phyloP scores from a whole-genome alignment of 257 asterid genomes.

The Solanum bulbocastanum region DNA sequence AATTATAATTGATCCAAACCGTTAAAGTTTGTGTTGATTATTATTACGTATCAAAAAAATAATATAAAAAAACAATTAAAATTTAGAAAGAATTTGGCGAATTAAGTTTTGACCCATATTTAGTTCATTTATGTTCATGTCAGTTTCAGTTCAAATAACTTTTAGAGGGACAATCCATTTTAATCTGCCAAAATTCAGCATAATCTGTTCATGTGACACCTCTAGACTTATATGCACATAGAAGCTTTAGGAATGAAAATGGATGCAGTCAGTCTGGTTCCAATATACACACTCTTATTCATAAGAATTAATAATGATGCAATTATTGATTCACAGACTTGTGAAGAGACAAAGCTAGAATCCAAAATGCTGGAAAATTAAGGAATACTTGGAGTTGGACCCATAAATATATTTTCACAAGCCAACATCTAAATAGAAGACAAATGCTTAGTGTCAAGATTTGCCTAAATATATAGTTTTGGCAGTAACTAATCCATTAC shows the following conservation, averaged over 20 bases:
- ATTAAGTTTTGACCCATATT: not conserved
- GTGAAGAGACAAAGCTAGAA: conserved; percentile 9
- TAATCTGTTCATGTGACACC: not conserved
- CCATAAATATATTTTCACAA: conserved; percentile 4
- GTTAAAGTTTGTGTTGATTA: not conserved
- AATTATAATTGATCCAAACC: not conserved
- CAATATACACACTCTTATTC: not conserved
- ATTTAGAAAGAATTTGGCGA: not conserved
- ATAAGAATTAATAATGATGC: conserved; percentile 10
- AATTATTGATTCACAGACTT: conserved; percentile 12
- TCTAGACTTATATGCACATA: not conserved
- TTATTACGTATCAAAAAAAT: not conserved
- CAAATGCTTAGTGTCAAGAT: conserved; percentile 1
- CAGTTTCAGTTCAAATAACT: not conserved
- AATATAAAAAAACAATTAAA: not conserved
- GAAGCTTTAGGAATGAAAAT: not conserved
- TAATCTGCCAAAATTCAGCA: not conserved
- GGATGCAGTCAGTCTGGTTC: not conserved
- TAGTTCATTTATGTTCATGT: not conserved
- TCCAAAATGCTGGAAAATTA: not conserved
- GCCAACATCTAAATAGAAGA: conserved; percentile 4
- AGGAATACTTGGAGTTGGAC: not conserved
- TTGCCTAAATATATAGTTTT: not conserved
- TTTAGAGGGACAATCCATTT: not conserved
- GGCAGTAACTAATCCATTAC: conserved; percentile 1